A percentile compares a stretch with the other conserved stretches of the same genome.
phyloP scores from a whole-genome alignment of 192 early-diverging fungal species.

The Backusella mclennaniae region DNA sequence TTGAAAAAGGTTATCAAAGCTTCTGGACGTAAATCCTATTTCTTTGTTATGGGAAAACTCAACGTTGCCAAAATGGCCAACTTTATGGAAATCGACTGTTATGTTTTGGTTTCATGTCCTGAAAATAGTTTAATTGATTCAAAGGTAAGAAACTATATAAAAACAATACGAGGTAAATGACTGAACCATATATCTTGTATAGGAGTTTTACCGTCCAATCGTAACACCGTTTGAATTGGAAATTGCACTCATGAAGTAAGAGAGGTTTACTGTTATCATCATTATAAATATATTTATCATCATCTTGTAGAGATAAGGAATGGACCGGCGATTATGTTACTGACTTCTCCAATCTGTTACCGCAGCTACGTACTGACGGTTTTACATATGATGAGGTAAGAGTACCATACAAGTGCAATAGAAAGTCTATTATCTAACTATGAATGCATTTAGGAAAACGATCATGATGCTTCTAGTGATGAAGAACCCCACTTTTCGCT shows the following conservation, averaged over 20 bases:
- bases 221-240: slow-evolving; percentile 93
- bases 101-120: slow-evolving; percentile 84
- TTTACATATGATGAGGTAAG: slow-evolving; percentile 38
- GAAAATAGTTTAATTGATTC: slow-evolving; percentile 92
- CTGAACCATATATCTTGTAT: neutral
- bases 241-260: slow-evolving; percentile 65
- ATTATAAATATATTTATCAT: neutral
- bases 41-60: slow-evolving; percentile 81
- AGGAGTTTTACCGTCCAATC: slow-evolving; percentile 88
- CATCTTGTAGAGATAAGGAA: slow-evolving; percentile 46
- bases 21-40: slow-evolving; percentile 67
- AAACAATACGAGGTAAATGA: neutral
- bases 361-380: slow-evolving; percentile 33
- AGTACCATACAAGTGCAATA: neutral
- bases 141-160: slow-evolving; percentile 33
- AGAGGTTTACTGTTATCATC: neutral
- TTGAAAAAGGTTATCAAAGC: slow-evolving; percentile 74
- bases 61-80: slow-evolving; percentile 94
- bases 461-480: slow-evolving; percentile 49
- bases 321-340: slow-evolving; percentile 76
- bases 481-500: slow-evolving; percentile 89
- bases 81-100: slow-evolving; percentile 93
- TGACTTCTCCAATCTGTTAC: slow-evolving; percentile 63
- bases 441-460: slow-evolving; percentile 20
- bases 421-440: neutral